Evolutionary conservation across 2,329 filamentous ascomycete genomes (phyloP), one percentile per base, ranked within the genome.

Genomic region (Pseudocercospora macadamiae): DNA sequence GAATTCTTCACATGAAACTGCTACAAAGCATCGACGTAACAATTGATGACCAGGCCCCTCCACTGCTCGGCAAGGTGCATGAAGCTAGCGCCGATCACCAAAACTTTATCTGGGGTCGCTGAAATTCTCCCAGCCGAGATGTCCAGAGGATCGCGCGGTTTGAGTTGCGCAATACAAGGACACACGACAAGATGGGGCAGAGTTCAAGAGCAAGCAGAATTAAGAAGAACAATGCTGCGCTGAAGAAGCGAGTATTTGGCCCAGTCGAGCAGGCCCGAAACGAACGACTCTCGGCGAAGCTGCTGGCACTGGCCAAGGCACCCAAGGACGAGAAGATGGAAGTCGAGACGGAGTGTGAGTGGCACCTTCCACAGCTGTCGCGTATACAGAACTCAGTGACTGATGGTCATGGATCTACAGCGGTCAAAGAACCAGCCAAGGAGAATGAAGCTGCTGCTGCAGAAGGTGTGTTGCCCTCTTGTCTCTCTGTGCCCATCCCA

Each of bases 181-280:
- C 39, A 2, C 25, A 56, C 28, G 16, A 51, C 59, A 83, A 56
- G 68, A 97, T 97, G 93, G 93, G 93, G 21, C 97, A 96, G 75
- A 89, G 90, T 73, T 81, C 89, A 61, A 84, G 93, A 74, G 85
- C 93, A 65, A 96, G 89, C 73, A 81, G 84, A 66, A 86, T 82
- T 70, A 97, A 97, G 80, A 82, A 83, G 70, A 97, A 97, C 80
- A 91, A 92, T 79, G 83, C 85, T 67, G 88, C 85, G 69, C 83
- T 96, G 65, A 93, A 93, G 75, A 81, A 85, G 65, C 86, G 86
- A 65, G 89, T 97, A 65, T 97, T 96, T 76, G 90, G 89, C 1
- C 93, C 93, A 14, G 86, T 87, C 55, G 91, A 93, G 74, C 80
- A 83, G 68, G 92, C 89, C 45, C 86, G 93, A 67, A 88, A 87